Evolutionary conservation across 495 filamentous ascomycete genomes (phyloP), one percentile per base, ranked within the genome.

Genomic region (Neurospora cerealis): DNA sequence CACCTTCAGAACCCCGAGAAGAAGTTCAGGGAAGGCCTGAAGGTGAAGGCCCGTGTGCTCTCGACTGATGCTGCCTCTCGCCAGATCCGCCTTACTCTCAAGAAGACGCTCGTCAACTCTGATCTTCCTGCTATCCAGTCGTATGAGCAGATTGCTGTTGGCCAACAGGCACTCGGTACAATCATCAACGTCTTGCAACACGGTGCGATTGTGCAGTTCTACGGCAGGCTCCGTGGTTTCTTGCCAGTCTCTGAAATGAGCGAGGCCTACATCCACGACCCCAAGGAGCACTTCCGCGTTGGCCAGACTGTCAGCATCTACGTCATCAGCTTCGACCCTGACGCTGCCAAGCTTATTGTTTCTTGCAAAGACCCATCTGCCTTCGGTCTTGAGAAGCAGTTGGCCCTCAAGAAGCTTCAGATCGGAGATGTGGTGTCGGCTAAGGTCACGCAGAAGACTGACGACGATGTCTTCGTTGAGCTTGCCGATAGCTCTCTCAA

Each of bases 221-320:
- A 95, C 78, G 93, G 94, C 32, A 81, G 85, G 10, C 83, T 98
- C 46, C 88, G 89, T 69, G 96, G 90, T 13, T 98, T 95, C 82
- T 87, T 99, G 72, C 95, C 96, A 1, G 89, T 96, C 3, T 92
- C 92, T 4, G 95, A 99, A 79, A 98, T 99, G 96, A 97, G 95
- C 80, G 96, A 98, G 79, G 93, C 94, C 17, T 98, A 90, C 80
- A 97, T 99, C 76, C 88, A 92, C 77, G 92, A 97, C 78, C 93
- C 95, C 8, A 88, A 87, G 60, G 89, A 96, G 77, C 95, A 99
- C 79, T 99, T 99, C 83, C 89, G 91, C 40, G 83, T 88, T 9
- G 96, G 96, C 2, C 96, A 99, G 79, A 94, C 96, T 21, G 91
- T 99, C 74, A 97, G 88, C 81, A 92, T 97, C 40, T 91, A 93